phyloP scores from a whole-genome alignment of 768 basidiomycete genomes.

The Coprinellus micaceus region DNA sequence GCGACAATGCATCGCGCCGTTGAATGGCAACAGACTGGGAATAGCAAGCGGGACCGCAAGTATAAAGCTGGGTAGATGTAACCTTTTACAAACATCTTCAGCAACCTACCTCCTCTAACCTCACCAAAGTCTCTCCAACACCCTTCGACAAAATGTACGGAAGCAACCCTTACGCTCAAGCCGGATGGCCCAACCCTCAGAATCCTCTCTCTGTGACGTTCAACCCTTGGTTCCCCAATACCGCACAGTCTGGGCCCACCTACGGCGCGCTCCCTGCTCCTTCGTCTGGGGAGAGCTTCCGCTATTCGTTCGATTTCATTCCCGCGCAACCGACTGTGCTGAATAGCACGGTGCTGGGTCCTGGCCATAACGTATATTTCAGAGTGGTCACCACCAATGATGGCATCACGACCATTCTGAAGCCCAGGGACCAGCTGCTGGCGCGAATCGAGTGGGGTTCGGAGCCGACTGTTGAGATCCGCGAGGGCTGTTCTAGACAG shows the following conservation, averaged over 20 bases:
- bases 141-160: slow-evolving; percentile 17
- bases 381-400: slow-evolving; percentile 32
- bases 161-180: slow-evolving; percentile 30
- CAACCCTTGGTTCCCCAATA: slow-evolving; percentile 14
- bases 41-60: too few relatives aligned
- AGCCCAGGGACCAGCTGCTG: slow-evolving; percentile 31
- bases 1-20: too few relatives aligned
- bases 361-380: slow-evolving; percentile 37
- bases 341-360: slow-evolving; percentile 42
- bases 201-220: slow-evolving; percentile 23
- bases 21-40: too few relatives aligned
- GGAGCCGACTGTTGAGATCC: slow-evolving; percentile 31
- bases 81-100: too few relatives aligned
- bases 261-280: slow-evolving; percentile 22
- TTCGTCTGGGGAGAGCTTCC: background rate
- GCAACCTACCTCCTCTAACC: too few relatives aligned
- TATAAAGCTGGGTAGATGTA: too few relatives aligned
- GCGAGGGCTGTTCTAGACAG: slow-evolving; percentile 31
- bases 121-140: too few relatives aligned
- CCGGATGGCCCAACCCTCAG: slow-evolving; percentile 28
- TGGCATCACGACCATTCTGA: slow-evolving; percentile 35
- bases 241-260: slow-evolving; percentile 17
- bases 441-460: slow-evolving; percentile 41
- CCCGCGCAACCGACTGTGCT: slow-evolving; percentile 38
- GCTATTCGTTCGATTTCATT: slow-evolving; percentile 21